A percentile compares a stretch with the other conserved stretches of the same genome.
These are phyloP conservation scores for Russula brevipes DNA, from an alignment of 768 basidiomycete genomes.

Conservation along the genomic window DNA sequence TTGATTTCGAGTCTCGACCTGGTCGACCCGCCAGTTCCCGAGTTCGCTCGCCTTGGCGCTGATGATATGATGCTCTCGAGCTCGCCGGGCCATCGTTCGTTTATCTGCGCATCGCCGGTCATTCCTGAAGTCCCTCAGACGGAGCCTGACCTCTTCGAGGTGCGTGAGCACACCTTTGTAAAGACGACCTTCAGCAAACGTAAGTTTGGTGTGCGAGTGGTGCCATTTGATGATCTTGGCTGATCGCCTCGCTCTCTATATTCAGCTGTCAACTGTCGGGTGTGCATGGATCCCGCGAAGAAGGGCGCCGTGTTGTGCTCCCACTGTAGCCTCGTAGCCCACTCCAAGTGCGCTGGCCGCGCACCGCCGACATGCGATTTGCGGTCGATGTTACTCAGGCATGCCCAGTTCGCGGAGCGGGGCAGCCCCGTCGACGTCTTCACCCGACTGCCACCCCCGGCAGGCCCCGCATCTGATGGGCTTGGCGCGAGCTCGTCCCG, in stretches of 20 bases:
- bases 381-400: conserved; percentile 70
- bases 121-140: conserved; percentile 27
- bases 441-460: conserved; percentile 43
- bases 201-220: conserved; percentile 38
- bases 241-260: background rate
- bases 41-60: conserved; percentile 3
- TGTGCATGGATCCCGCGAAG: conserved; percentile 76
- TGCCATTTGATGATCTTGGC: background rate
- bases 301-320: conserved; percentile 85
- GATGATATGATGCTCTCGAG: conserved; percentile 23
- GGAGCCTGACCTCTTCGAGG: conserved; percentile 42
- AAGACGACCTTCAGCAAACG: conserved; percentile 92
- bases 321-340: conserved; percentile 84
- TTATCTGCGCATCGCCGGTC: conserved; percentile 1
- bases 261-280: conserved; percentile 79
- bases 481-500: conserved; percentile 19
- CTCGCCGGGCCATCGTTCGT: conserved; percentile 21
- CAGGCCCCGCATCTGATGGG: conserved; percentile 12
- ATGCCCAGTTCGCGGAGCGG: conserved; percentile 72
- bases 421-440: conserved; percentile 54
- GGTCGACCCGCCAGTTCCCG: conserved; percentile 36
- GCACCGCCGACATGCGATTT: conserved; percentile 80
- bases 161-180: conserved; percentile 76
- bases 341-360: conserved; percentile 66
- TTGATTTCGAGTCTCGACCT: conserved; percentile 39